Conservation (phyloP, 1,139 yeast genomes). For the Hanseniaspora uvarum region DNA sequence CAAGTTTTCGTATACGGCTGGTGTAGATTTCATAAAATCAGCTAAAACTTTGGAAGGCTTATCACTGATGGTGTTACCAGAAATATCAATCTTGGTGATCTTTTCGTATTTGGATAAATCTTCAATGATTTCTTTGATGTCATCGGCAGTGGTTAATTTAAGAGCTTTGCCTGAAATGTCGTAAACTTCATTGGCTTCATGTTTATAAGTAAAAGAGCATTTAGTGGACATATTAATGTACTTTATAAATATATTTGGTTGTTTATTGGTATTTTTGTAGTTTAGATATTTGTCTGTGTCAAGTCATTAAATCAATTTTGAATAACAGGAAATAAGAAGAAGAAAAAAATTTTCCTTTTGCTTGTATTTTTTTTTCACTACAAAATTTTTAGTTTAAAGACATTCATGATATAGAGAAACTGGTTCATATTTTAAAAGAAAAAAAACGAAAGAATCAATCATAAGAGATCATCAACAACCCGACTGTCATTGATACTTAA, state of each 20-base stretch:
- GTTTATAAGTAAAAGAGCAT: slow-evolving; percentile 29
- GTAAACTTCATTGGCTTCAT: slow-evolving; percentile 31
- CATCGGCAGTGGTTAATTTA: slow-evolving; percentile 64
- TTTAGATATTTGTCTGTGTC: background rate
- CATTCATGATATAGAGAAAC: background rate
- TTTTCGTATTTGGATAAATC: slow-evolving; percentile 39
- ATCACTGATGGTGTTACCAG: slow-evolving; percentile 90
- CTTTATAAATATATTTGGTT: too few species aligned
- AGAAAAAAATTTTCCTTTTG: background rate
- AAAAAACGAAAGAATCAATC: too few species aligned
- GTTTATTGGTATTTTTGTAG: slow-evolving; percentile 5
- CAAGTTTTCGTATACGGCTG: slow-evolving; percentile 40
- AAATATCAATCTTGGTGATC: slow-evolving; percentile 59
- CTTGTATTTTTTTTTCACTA: too few species aligned
- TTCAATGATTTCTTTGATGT: slow-evolving; percentile 54
- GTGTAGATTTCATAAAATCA: slow-evolving; percentile 39
- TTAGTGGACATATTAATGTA: slow-evolving; percentile 31
- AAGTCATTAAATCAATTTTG: too few species aligned
- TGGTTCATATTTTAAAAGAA: too few species aligned
- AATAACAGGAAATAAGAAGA: too few species aligned
- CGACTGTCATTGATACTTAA: slow-evolving; percentile 2
- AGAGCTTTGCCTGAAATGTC: slow-evolving; percentile 69
- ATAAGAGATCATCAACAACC: slow-evolving; percentile 1
- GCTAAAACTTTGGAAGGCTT: slow-evolving; percentile 74
- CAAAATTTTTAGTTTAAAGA: too few species aligned